phyloP scores from a whole-genome alignment of 2,329 filamentous ascomycete species.

The Emericellopsis cladophorae region DNA sequence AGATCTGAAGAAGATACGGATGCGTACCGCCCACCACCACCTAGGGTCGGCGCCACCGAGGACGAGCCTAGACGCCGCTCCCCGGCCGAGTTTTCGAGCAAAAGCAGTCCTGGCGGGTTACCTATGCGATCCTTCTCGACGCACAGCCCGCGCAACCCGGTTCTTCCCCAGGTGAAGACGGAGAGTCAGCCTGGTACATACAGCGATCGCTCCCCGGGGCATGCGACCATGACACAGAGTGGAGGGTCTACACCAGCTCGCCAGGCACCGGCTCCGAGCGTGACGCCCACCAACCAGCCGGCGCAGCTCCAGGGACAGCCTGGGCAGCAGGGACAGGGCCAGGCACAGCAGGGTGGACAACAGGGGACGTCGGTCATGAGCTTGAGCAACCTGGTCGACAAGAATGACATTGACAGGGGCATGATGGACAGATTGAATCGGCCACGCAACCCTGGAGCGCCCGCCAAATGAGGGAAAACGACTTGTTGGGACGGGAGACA shows the following conservation, averaged over 20 bases:
- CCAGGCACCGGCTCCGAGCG: conserved; percentile 5
- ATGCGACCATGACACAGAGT: conserved; percentile 6
- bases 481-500: not conserved
- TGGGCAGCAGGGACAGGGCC: conserved; percentile 1
- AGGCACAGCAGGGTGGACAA: conserved; percentile 9
- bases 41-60: conserved; percentile 25
- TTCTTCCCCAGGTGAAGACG: conserved; percentile 17
- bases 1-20: conserved; percentile 26
- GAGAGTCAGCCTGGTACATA: conserved; percentile 3
- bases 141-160: conserved; percentile 25
- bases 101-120: conserved; percentile 30
- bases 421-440: conserved; percentile 42
- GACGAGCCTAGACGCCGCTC: conserved; percentile 38
- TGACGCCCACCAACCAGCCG: conserved; percentile 1
- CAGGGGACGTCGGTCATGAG: conserved; percentile 33
- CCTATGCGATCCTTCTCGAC: conserved; percentile 22
- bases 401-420: conserved; percentile 39
- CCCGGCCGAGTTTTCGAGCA: conserved; percentile 33
- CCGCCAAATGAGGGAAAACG: not conserved
- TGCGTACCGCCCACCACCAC: conserved; percentile 31
- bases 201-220: conserved; percentile 18
- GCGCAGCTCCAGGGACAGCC: not conserved
- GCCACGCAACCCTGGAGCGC: conserved; percentile 5
- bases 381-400: conserved; percentile 36
- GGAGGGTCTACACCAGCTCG: conserved; percentile 20